A percentile compares a stretch with the other conserved stretches of the same genome.
Conservation (phyloP, 441 rosid species). For the Adansonia rubrostipa region DNA sequence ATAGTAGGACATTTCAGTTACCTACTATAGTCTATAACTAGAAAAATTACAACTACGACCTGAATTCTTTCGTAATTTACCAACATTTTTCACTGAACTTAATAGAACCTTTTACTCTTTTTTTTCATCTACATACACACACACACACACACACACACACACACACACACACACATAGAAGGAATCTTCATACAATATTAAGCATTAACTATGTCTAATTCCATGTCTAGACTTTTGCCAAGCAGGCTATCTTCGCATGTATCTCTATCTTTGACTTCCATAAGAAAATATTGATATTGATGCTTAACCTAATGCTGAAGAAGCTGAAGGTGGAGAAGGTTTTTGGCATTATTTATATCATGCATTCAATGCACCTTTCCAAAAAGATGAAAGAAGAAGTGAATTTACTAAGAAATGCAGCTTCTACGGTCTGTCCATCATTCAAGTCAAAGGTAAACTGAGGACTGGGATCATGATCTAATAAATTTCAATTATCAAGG, state of each 20-base stretch:
- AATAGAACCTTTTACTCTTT: background rate
- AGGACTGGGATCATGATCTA: background rate
- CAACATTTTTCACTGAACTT: background rate
- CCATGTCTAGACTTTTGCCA: background rate
- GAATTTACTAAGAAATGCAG: background rate
- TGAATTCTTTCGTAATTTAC: background rate
- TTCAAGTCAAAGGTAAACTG: conserved; percentile 11
- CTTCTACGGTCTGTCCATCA: background rate
- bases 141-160: background rate
- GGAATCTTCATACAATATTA: background rate
- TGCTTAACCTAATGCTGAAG: background rate
- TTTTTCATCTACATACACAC: background rate
- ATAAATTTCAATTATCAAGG: background rate
- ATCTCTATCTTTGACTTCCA: background rate
- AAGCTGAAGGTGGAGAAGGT: conserved; percentile 9
- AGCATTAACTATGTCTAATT: background rate
- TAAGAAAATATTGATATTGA: background rate
- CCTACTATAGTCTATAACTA: background rate
- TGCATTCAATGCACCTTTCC: background rate
- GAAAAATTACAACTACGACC: background rate
- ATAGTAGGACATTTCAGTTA: conserved; percentile 2
- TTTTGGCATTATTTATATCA: background rate
- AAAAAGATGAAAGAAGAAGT: background rate
- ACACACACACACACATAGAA: background rate
- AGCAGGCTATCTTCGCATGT: background rate